Percentiles rank a stretch among this genome's conserved stretches.
Evolutionary conservation across 139 green algal species (phyloP).

Genomic region (Ettlia oleoabundans): DNA sequence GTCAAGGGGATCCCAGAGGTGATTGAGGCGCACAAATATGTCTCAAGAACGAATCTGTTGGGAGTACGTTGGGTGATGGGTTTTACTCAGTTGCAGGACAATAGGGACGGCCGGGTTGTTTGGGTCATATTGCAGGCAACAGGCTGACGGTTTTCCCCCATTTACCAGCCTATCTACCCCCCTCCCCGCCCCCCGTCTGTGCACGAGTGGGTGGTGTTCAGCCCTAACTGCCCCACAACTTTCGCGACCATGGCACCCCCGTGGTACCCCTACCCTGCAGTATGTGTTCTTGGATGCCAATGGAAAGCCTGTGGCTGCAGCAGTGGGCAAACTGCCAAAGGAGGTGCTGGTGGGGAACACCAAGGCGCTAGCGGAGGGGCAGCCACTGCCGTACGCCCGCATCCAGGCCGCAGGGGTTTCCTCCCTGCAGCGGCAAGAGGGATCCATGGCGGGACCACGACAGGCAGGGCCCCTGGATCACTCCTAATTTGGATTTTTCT

Average conservation of each 20-base stretch:
- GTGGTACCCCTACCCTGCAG: slow-evolving; percentile 50
- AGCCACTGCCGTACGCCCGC: slow-evolving; percentile 56
- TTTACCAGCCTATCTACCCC: too few species aligned
- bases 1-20: slow-evolving; percentile 87
- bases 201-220: too few species aligned
- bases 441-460: slow-evolving; percentile 6
- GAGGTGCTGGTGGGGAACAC: slow-evolving; percentile 76
- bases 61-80: background rate
- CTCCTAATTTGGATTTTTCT: too few species aligned
- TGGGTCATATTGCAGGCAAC: too few species aligned
- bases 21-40: background rate
- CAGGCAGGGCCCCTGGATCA: slow-evolving; percentile 57
- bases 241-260: background rate
- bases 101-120: too few species aligned
- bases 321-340: slow-evolving; percentile 83
- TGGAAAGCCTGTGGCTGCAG: slow-evolving; percentile 73
- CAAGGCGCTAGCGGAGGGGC: slow-evolving; percentile 55
- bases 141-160: too few species aligned
- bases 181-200: too few species aligned
- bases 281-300: slow-evolving; percentile 91
- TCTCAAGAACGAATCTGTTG: too few species aligned
- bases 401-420: slow-evolving; percentile 45
- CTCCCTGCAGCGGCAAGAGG: slow-evolving; percentile 25
- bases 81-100: background rate
- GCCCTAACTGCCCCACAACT: too few species aligned